A percentile compares a stretch with the other conserved stretches of the same genome.
phyloP scores from a whole-genome alignment of 2,329 filamentous ascomycete genomes.

The Claviceps spartinae region DNA sequence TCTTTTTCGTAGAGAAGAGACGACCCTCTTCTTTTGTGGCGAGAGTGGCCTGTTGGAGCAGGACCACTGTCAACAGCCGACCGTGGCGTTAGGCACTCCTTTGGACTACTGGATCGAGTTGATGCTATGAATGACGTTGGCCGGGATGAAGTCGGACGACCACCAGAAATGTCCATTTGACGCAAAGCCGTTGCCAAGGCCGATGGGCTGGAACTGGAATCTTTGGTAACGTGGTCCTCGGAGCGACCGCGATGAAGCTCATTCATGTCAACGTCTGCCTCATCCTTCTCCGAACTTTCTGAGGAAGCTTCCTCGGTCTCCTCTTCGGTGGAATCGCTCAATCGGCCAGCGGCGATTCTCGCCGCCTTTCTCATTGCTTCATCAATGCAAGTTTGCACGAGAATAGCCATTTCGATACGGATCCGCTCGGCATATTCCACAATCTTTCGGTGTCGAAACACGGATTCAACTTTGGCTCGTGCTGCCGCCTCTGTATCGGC shows the following conservation, averaged over 20 bases:
- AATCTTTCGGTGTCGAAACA: conserved; percentile 80
- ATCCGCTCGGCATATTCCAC: conserved; percentile 95
- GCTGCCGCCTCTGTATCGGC: conserved; percentile 78
- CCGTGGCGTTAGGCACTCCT: conserved; percentile 79
- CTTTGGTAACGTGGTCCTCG: conserved; percentile 3
- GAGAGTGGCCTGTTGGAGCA: conserved; percentile 43
- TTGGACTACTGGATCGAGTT: conserved; percentile 77
- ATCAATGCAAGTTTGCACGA: conserved; percentile 92
- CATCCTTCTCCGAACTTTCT: conserved; percentile 5
- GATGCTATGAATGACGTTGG: conserved; percentile 47
- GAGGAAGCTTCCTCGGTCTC: conserved; percentile 29
- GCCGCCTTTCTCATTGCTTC: conserved; percentile 83
- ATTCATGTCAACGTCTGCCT: conserved; percentile 5
- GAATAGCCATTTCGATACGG: conserved; percentile 78
- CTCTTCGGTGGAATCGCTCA: conserved; percentile 62
- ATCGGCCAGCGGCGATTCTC: conserved; percentile 69
- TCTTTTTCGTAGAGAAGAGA: conserved; percentile 78
- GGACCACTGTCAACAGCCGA: conserved; percentile 52
- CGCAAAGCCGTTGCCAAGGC: conserved; percentile 41
- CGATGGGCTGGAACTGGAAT: conserved; percentile 28
- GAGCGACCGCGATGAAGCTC: conserved; percentile 8
- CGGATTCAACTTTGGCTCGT: conserved; percentile 80
- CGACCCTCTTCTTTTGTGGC: conserved; percentile 52
- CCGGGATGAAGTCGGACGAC: conserved; percentile 26
- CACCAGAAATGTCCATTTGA: conserved; percentile 21